These are phyloP conservation scores for Mrakia hoshinonis DNA, from an alignment of 768 basidiomycete species.

Conservation along the genomic window DNA sequence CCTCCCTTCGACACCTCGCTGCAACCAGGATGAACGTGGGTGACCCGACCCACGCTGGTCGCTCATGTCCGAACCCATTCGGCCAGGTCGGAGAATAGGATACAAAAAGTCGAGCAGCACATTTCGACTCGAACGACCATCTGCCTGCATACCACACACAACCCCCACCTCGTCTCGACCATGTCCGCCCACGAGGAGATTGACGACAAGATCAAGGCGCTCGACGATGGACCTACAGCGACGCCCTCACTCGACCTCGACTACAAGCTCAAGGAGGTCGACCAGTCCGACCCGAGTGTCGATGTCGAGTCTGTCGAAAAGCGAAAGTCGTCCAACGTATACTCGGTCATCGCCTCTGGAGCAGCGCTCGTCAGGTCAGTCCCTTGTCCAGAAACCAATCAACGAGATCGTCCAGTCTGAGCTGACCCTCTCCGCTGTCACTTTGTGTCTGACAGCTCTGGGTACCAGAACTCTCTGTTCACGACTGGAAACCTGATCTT, in stretches of 20 bases:
- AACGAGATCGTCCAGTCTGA: background rate
- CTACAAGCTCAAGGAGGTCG: constrained; percentile 15
- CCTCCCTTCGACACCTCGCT: too few relatives aligned
- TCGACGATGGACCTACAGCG: background rate
- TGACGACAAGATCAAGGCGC: background rate
- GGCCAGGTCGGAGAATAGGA: too few relatives aligned
- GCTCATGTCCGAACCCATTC: too few relatives aligned
- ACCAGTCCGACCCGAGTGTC: background rate
- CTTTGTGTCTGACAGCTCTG: background rate
- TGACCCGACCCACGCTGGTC: too few relatives aligned
- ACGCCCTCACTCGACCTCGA: constrained; percentile 4
- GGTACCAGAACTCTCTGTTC: constrained; percentile 37
- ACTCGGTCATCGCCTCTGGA: constrained; percentile 16
- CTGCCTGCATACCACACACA: too few relatives aligned
- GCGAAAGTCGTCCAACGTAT: background rate
- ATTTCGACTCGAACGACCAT: too few relatives aligned
- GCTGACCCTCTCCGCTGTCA: background rate
- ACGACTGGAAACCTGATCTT: constrained; percentile 40
- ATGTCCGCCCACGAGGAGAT: background rate
- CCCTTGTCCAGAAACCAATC: background rate
- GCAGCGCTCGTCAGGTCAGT: constrained; percentile 4
- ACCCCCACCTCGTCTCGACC: background rate
- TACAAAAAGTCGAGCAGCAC: too few relatives aligned
- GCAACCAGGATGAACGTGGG: too few relatives aligned
- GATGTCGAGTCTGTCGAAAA: background rate